Conservation (phyloP, 75 land plant genomes). For the Isoetes taiwanensis region DNA sequence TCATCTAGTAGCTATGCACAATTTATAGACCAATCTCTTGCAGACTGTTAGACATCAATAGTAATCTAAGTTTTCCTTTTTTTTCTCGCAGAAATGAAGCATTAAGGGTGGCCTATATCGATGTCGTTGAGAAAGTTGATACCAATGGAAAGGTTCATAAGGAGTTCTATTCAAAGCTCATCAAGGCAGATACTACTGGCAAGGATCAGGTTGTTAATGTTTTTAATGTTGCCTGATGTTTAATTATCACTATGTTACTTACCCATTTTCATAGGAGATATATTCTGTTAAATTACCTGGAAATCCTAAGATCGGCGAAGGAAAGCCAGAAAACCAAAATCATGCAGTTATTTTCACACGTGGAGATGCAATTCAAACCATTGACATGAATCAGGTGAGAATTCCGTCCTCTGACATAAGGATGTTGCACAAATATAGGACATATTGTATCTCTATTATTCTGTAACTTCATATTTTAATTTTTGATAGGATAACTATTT, state of each 20-base stretch:
- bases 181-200: constrained; percentile 76
- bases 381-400: constrained; percentile 96
- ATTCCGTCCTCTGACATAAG: neutral
- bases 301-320: constrained; percentile 80
- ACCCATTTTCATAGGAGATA: constrained; percentile 75
- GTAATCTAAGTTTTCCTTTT: neutral
- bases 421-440: neutral
- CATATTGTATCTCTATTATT: neutral
- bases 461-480: neutral
- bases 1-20: neutral
- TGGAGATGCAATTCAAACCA: constrained; percentile 92
- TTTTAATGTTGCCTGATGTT: neutral
- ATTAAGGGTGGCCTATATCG: constrained; percentile 85
- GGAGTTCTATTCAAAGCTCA: constrained; percentile 74
- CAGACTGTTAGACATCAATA: neutral
- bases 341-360: constrained; percentile 95
- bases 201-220: constrained; percentile 59
- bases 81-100: constrained; percentile 63
- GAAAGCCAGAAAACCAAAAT: constrained; percentile 97
- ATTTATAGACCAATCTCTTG: neutral
- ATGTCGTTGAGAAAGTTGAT: constrained; percentile 38
- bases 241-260: too few species aligned
- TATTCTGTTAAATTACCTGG: constrained; percentile 87
- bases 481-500: constrained; percentile 33
- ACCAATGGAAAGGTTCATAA: constrained; percentile 37